Conservation (phyloP, 2,329 filamentous ascomycete species). For the Sarocladiaceae sp. region DNA sequence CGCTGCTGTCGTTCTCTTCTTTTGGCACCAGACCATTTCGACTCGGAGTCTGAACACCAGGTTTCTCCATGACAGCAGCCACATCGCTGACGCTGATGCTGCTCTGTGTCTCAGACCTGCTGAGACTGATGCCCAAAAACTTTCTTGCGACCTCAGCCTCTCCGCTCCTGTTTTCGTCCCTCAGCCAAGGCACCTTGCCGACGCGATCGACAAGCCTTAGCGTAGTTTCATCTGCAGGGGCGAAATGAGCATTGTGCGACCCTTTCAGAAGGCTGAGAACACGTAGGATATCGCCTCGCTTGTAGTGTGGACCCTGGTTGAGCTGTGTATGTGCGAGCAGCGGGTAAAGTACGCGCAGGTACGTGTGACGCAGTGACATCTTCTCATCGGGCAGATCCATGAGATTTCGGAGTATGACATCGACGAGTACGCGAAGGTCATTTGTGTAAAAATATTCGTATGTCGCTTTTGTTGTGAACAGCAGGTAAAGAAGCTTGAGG, state of each 20-base stretch:
- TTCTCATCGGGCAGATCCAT: slow-evolving; percentile 88
- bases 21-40: slow-evolving; percentile 37
- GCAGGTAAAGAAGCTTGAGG: slow-evolving; percentile 87
- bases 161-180: slow-evolving; percentile 31
- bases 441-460: slow-evolving; percentile 99
- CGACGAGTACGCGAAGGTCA: slow-evolving; percentile 86
- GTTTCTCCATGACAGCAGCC: slow-evolving; percentile 75
- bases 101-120: slow-evolving; percentile 62
- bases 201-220: slow-evolving; percentile 74
- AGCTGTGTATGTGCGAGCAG: slow-evolving; percentile 90
- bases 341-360: slow-evolving; percentile 87
- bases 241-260: slow-evolving; percentile 68
- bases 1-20: slow-evolving; percentile 13
- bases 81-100: slow-evolving; percentile 73
- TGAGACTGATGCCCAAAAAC: slow-evolving; percentile 67
- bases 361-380: slow-evolving; percentile 78
- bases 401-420: slow-evolving; percentile 96
- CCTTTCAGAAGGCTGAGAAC: slow-evolving; percentile 68
- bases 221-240: slow-evolving; percentile 76
- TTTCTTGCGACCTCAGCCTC: slow-evolving; percentile 50
- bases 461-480: slow-evolving; percentile 88
- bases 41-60: slow-evolving; percentile 77
- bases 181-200: slow-evolving; percentile 66
- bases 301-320: slow-evolving; percentile 83
- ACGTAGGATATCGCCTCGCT: slow-evolving; percentile 75